Base-by-base conservation (phyloP, 345 rosid species). In the Corymbia maculata region DNA sequence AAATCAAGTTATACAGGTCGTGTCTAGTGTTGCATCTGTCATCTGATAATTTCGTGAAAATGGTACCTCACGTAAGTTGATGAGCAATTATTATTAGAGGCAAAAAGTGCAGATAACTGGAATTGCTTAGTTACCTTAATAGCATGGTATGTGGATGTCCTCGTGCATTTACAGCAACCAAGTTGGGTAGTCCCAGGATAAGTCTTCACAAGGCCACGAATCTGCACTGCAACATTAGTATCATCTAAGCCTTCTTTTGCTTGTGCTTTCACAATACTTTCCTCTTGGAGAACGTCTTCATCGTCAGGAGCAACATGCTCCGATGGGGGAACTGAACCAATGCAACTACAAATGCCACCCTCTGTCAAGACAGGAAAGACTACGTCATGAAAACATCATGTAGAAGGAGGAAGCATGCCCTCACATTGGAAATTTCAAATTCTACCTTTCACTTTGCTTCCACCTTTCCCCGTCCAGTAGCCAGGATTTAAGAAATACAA, bases 401-500 rank as follows among this genome's bases (percentile, higher is more conserved):
- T 17, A 17, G 47, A 9, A 36, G 82, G 82, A 70, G 82, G 82
- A 36, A 70, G 47, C 82, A 36, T 70, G 80, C 57, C 85, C 87
- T 85, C 59, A 26, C 42, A 57, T 92, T 51, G 26, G 66, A 21
- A n/a, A 22, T n/a, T 47, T 80, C 45, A 50, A 89, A n/a, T 82
- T 70, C 59, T 91, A 96, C 99, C 99, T 96, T 92, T 89, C 52
- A 90, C 94, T 89, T 92, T 93, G 92, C 89, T 91, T 91, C 99
- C 99, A 88, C 98, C 98, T 92, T 89, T 96, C 90, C 99, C 99
- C 1, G 95, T 95, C 99, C 99, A 97, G 89, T 96, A 97, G 55
- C 96, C 95, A 51, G 96, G 98, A 57, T 92, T 94, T 44, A 97
- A 89, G 93, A 97, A 96, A 92, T 97, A 97, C 90, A 95, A 92